These are phyloP conservation scores for Silene uniflora DNA, from an alignment of 148 eudicot species.

Conservation along the genomic window DNA sequence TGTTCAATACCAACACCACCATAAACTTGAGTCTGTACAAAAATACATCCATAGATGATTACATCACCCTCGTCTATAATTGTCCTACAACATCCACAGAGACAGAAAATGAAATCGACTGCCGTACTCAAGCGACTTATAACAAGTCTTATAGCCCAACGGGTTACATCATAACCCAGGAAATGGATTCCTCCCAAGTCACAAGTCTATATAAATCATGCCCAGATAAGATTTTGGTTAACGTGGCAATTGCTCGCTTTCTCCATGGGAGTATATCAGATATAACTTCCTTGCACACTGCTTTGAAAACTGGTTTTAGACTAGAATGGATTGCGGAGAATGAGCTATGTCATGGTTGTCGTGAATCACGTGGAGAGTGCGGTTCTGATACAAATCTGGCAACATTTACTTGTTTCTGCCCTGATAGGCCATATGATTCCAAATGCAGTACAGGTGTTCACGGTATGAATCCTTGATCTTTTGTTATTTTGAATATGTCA, in stretches of 20 bases:
- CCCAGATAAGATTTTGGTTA: neutral
- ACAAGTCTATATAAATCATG: neutral
- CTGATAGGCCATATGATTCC: slow-evolving; percentile 15
- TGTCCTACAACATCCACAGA: slow-evolving; percentile 21
- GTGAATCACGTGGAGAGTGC: slow-evolving; percentile 40
- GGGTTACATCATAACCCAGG: neutral
- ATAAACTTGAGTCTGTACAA: slow-evolving; percentile 28
- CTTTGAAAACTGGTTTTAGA: slow-evolving; percentile 33
- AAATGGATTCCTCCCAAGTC: neutral
- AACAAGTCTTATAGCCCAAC: neutral
- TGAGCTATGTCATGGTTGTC: slow-evolving; percentile 27
- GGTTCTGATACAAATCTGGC: slow-evolving; percentile 25
- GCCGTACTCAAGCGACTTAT: neutral
- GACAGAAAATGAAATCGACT: slow-evolving; percentile 1
- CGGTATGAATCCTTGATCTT: neutral
- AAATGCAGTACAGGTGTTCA: neutral
- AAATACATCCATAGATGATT: slow-evolving; percentile 14
- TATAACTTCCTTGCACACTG: too few species aligned
- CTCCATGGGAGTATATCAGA: neutral
- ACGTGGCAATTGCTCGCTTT: neutral
- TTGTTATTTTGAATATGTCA: neutral
- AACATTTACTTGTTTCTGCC: slow-evolving; percentile 41
- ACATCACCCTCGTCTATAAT: slow-evolving; percentile 38
- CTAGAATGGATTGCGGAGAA: slow-evolving; percentile 38
- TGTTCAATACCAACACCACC: slow-evolving; percentile 25